Evolutionary conservation across 1,139 yeast genomes (phyloP), one percentile per base, ranked within the genome.

Genomic region (Candida albicans): DNA sequence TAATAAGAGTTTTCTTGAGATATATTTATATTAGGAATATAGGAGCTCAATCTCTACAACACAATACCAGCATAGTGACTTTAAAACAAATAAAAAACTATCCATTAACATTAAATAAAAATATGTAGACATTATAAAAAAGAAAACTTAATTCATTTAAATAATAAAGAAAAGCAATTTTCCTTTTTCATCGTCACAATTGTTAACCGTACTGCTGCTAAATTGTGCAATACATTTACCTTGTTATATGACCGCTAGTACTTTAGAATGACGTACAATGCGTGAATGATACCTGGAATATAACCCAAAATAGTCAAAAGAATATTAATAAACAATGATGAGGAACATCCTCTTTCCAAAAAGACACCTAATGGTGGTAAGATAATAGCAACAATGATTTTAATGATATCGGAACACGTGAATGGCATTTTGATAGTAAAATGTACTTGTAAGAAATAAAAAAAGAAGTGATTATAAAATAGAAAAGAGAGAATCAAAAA

Each of bases 361-460:
- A 83, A 82, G 9, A 85, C 93, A 50, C 90, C 91, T 50, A 85
- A 65, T 44, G 91, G 91, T 40, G 91, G 91, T 50, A 84, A 68
- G 53, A 85, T 64, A 56, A 84, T 58, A 26, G 90, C 90, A 53
- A 73, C 62, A 45, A 82, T 68, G 56, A 84, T 68, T 66, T 84
- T 83, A 57, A 83, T 55, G 53, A 83, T 80, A 62, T 79, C 84
- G 15, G 80, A 60, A 57, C 73, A 73, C 42, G 82, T 77, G 50
- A 76, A 52, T 35, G 82, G 78, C 82, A 77, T 77, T 42, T 36
- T 50, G 33, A 12, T 11, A 25, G 8, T 26, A 12, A 30, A 18
- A 27, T 24, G 25, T 11, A 30, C 14, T 30, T 30, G 4, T 11
- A 3, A 12, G 11, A 30, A 30, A n/a, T 3, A 30, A 27, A 8